These are phyloP conservation scores for Entrophospora sp. DNA, from an alignment of 192 early-diverging fungal genomes.

Conservation along the genomic window DNA sequence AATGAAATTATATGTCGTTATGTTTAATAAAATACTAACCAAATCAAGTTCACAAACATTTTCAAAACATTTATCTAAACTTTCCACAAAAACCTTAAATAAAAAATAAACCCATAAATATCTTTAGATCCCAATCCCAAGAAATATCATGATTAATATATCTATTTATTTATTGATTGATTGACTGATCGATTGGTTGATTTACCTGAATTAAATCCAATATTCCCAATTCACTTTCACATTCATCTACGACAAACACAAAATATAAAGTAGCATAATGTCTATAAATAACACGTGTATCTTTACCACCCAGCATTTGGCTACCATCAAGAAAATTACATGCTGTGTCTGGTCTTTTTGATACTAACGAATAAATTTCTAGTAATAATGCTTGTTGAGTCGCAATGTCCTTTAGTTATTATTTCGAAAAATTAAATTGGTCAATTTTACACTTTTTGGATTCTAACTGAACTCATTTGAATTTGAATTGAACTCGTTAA, in stretches of 20 bases:
- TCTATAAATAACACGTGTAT: constrained; percentile 89
- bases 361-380: constrained; percentile 80
- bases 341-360: constrained; percentile 73
- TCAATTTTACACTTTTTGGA: background rate
- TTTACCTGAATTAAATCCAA: constrained; percentile 94
- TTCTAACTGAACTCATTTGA: too few species aligned
- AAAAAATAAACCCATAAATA: too few species aligned
- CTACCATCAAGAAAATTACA: constrained; percentile 91
- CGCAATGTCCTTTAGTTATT: constrained; percentile 54
- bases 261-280: constrained; percentile 98
- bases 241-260: constrained; percentile 93
- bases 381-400: constrained; percentile 80
- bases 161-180: too few species aligned
- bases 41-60: constrained; percentile 98
- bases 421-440: background rate
- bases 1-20: constrained; percentile 16
- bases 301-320: constrained; percentile 68
- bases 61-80: constrained; percentile 83
- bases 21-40: constrained; percentile 39
- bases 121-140: too few species aligned
- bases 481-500: background rate
- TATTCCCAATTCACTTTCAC: constrained; percentile 94
- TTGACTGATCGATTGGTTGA: too few species aligned
- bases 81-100: constrained; percentile 85
- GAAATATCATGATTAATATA: too few species aligned